Base-by-base conservation (phyloP, 208 protist genomes). In the Trypanosoma vivax region DNA sequence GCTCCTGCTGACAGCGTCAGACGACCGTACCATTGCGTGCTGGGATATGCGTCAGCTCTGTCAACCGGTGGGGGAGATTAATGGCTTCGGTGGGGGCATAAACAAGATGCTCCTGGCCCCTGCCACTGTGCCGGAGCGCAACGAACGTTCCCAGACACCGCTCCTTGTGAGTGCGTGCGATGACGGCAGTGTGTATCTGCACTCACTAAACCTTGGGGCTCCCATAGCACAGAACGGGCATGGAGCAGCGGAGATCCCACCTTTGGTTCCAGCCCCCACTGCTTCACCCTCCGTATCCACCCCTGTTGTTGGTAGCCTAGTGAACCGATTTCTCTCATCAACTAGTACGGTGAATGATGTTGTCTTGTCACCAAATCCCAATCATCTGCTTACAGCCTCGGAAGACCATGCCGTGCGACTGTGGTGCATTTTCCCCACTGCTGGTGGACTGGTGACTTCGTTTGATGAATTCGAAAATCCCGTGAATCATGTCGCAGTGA, bases 401-500 rank as follows among this genome's bases (percentile, higher is more conserved):
- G 81, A 93, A 49, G 86, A 93, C 43, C 60, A 67, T 54, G 78
- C 86, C 6, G 52, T 93, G 51, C 86, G 86, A 5, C 65, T 79
- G 64, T 93, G 86, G 86, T 61, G 55, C 13, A 70, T 90, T 16
- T 51, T 6, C 6, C 39, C 39, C 9, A 7, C 69, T 14, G 63
- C 55, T 9, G 33, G 65, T 24, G 27, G 48, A 41, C 63, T 93
- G 21, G 54, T 93, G 14, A 52, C 50, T 34, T 85, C 50, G 28
- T 68, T 93, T 13, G 86, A 93, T 39, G 86, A 88, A 62, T 90
- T 93, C 40, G 75, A 82, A 37, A 86, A 83, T 49, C 76, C 86
- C 2, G 79, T 93, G 13, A 90, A 90, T 53, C 81, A 93, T 40
- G 65, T 93, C 40, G 79, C 72, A 9, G 37, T 88, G 42, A 5